These are phyloP conservation scores for Maudiozyma serrabonitensis DNA, from an alignment of 805 yeast genomes.

Conservation along the genomic window DNA sequence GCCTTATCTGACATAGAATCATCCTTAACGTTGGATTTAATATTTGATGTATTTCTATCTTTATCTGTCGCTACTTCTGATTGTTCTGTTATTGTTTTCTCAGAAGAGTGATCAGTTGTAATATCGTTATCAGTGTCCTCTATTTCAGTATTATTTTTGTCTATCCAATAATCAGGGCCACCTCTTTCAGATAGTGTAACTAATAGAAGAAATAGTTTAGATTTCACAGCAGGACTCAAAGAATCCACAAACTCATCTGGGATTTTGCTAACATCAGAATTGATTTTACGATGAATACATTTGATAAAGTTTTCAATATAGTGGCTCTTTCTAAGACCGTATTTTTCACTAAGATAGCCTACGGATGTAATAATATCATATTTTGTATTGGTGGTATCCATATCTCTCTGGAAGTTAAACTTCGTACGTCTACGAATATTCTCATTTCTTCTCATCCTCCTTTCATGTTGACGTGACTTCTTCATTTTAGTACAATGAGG, in stretches of 20 bases:
- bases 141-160: conserved; percentile 14
- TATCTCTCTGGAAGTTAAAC: conserved; percentile 16
- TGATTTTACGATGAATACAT: conserved; percentile 26
- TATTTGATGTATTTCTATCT: neutral
- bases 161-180: conserved; percentile 30
- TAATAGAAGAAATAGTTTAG: conserved; percentile 23
- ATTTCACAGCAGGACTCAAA: conserved; percentile 23
- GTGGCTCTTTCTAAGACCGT: conserved; percentile 23
- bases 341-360: conserved; percentile 25
- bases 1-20: too few species aligned
- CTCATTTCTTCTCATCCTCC: conserved; percentile 6
- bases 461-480: neutral
- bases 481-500: neutral
- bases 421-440: conserved; percentile 7
- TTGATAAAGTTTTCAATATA: conserved; percentile 23
- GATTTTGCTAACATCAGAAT: conserved; percentile 21
- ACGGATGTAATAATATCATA: conserved; percentile 26
- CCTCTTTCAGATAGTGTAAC: conserved; percentile 28
- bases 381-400: conserved; percentile 21
- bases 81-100: neutral
- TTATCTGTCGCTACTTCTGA: neutral
- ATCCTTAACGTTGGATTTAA: neutral
- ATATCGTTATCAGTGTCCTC: neutral
- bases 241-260: conserved; percentile 15
- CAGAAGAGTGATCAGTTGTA: neutral